Evolutionary conservation across 345 rosid genomes (phyloP).

Genomic region (Eucalyptus viminalis): DNA sequence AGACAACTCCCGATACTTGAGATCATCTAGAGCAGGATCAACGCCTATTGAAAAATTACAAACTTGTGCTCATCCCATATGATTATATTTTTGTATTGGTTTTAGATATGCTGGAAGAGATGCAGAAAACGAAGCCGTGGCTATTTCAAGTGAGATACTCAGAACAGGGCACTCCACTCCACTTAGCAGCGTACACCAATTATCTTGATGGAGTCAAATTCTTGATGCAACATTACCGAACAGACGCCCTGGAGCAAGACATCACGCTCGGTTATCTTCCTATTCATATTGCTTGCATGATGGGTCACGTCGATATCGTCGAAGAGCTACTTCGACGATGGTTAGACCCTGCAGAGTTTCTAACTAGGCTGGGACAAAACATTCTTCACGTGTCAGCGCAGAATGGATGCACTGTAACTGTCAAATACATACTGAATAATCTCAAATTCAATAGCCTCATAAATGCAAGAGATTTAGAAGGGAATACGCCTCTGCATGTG

Average conservation of each 20-base stretch:
- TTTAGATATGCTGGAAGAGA: background rate
- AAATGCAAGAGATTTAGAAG: no score
- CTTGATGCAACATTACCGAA: no score
- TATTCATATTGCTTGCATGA: background rate
- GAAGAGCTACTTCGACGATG: background rate
- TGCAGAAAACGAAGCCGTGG: fast-evolving
- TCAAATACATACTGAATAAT: no score
- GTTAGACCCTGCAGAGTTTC: background rate
- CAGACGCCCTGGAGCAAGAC: background rate
- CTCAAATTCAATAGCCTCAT: fast-evolving
- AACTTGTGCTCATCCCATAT: background rate
- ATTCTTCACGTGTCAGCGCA: background rate
- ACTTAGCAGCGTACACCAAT: background rate
- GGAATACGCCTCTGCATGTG: no score
- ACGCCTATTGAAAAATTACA: background rate
- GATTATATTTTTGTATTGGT: fast-evolving
- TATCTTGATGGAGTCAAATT: background rate
- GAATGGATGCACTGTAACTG: no score
- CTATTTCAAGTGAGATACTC: background rate
- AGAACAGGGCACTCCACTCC: fast-evolving
- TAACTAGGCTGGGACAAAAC: background rate
- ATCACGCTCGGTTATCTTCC: background rate
- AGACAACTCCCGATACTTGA: no score
- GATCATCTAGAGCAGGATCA: background rate
- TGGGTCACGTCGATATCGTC: background rate